These are phyloP conservation scores for Zygosaccharomyces pseudobailii DNA, from an alignment of 1,139 yeast species.

Conservation along the genomic window DNA sequence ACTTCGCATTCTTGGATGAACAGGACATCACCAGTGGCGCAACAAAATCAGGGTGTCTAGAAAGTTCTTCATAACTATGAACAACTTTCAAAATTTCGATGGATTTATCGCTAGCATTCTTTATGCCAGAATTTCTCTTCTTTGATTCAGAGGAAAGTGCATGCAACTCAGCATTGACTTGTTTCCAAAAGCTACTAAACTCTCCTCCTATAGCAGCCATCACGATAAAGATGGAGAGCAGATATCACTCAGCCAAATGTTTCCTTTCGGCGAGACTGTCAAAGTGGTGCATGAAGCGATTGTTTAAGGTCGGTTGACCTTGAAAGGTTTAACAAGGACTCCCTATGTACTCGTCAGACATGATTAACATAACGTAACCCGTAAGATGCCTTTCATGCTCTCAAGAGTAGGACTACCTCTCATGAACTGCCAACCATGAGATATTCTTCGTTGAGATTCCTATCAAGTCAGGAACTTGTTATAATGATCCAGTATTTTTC, in stretches of 20 bases:
- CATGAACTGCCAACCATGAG: background rate
- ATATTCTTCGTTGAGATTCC: background rate
- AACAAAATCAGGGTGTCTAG: conserved; percentile 46
- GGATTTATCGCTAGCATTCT: conserved; percentile 60
- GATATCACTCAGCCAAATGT: background rate
- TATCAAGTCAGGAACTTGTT: background rate
- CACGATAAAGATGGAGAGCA: background rate
- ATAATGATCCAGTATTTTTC: background rate
- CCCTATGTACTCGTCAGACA: background rate
- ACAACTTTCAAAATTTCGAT: conserved; percentile 43
- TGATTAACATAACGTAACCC: background rate
- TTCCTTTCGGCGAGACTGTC: background rate
- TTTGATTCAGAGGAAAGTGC: conserved; percentile 63
- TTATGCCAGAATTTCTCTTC: conserved; percentile 63
- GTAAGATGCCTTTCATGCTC: too few relatives aligned
- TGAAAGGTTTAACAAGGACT: background rate
- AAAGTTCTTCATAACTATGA: conserved; percentile 31
- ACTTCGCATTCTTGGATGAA: conserved; percentile 66
- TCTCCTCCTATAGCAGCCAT: conserved; percentile 11
- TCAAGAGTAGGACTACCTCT: too few relatives aligned
- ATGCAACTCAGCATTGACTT: conserved; percentile 51
- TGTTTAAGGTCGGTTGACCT: background rate
- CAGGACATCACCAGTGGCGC: conserved; percentile 73
- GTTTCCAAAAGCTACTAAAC: conserved; percentile 28
- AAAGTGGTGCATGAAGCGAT: background rate